These are phyloP conservation scores for Vitis hybrid DNA, from an alignment of 177 flowering plant species.

Conservation along the genomic window DNA sequence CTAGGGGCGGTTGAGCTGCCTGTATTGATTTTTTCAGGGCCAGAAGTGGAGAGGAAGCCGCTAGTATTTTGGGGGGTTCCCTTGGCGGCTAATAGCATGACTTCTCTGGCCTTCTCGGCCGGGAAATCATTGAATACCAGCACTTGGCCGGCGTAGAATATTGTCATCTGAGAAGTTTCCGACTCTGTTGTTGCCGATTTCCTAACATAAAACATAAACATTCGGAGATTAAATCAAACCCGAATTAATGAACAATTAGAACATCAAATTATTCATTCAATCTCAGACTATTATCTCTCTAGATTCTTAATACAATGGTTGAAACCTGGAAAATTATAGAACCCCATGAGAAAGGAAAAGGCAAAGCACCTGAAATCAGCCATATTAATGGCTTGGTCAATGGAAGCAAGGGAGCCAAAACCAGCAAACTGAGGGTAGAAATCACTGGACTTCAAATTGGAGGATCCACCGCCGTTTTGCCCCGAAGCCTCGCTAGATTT, in stretches of 20 bases:
- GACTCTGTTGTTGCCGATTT: conserved; percentile 9
- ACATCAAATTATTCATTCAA: too few relatives aligned
- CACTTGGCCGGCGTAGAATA: conserved; percentile 54
- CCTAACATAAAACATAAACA: background rate
- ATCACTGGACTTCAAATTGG: conserved; percentile 13
- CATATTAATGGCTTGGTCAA: background rate
- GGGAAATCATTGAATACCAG: conserved; percentile 45
- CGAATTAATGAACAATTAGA: too few relatives aligned
- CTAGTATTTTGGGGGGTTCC: conserved; percentile 5
- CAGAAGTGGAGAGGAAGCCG: conserved; percentile 1
- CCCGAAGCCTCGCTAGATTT: conserved; percentile 5
- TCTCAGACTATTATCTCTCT: too few relatives aligned
- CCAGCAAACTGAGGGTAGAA: conserved; percentile 10
- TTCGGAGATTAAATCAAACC: too few relatives aligned
- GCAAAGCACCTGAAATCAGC: conserved; percentile 6
- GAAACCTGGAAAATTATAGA: too few relatives aligned
- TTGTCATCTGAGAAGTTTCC: conserved; percentile 45
- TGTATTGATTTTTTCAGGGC: background rate
- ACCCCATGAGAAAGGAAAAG: background rate
- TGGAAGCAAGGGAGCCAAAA: background rate
- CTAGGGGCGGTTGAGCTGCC: background rate
- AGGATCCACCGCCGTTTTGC: background rate
- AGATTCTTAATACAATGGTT: background rate
- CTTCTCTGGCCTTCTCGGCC: conserved; percentile 41
- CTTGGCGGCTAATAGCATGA: conserved; percentile 40